These are phyloP conservation scores for Zygosaccharomyces pseudobailii DNA, from an alignment of 1,139 yeast species.

Conservation along the genomic window DNA sequence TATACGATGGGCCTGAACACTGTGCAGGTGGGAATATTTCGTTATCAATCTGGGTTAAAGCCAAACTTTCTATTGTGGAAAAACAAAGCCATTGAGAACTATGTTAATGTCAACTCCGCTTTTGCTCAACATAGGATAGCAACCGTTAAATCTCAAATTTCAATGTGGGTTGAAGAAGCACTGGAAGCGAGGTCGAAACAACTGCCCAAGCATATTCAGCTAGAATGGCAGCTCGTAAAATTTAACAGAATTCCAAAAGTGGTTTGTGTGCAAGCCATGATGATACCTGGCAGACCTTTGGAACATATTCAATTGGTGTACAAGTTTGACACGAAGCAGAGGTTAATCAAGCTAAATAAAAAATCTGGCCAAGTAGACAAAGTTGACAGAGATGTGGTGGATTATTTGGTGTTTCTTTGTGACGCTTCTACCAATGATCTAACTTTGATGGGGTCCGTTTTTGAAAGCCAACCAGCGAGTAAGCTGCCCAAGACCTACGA, in stretches of 20 bases:
- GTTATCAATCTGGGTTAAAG: slow-evolving; percentile 57
- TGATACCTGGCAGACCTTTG: slow-evolving; percentile 55
- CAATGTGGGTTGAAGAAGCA: slow-evolving; percentile 61
- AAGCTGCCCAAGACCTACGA: slow-evolving; percentile 35
- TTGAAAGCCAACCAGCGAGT: slow-evolving; percentile 52
- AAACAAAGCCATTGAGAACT: slow-evolving; percentile 63
- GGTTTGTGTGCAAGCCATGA: slow-evolving; percentile 63
- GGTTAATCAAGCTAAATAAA: slow-evolving; percentile 49
- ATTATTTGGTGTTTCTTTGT: slow-evolving; percentile 70
- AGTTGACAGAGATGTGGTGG: slow-evolving; percentile 57
- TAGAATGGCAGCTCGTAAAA: slow-evolving; percentile 73
- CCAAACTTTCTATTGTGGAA: slow-evolving; percentile 70
- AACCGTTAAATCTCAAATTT: slow-evolving; percentile 42
- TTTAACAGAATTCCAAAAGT: slow-evolving; percentile 70
- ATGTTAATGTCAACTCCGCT: slow-evolving; percentile 61
- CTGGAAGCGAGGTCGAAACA: slow-evolving; percentile 45
- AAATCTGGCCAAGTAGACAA: slow-evolving; percentile 43
- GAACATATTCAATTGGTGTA: slow-evolving; percentile 72
- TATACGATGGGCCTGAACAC: slow-evolving; percentile 59
- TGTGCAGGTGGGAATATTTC: slow-evolving; percentile 57
- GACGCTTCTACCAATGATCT: slow-evolving; percentile 67
- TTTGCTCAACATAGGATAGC: slow-evolving; percentile 51
- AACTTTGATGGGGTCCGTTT: slow-evolving; percentile 72
- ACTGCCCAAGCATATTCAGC: slow-evolving; percentile 54
- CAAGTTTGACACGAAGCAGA: slow-evolving; percentile 69